phyloP scores from a whole-genome alignment of 2,329 filamentous ascomycete species.

The Penicillium griseofulvum region DNA sequence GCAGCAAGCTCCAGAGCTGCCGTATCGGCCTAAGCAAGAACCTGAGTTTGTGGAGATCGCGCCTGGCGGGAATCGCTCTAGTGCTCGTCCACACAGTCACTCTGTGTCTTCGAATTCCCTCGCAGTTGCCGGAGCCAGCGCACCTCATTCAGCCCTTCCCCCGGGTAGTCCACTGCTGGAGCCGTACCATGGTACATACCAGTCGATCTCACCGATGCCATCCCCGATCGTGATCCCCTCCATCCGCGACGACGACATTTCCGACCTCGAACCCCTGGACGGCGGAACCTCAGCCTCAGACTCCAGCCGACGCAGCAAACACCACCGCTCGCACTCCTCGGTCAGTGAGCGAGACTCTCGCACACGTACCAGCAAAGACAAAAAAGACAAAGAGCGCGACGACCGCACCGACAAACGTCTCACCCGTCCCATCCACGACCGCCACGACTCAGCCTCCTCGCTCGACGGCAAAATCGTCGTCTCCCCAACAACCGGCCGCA shows the following conservation, averaged over 20 bases:
- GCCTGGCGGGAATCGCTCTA: conserved; percentile 27
- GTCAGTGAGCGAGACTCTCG: conserved; percentile 18
- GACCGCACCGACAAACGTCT: conserved; percentile 27
- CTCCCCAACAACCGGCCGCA: conserved; percentile 51
- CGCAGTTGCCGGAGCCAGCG: conserved; percentile 32
- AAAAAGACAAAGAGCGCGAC: conserved; percentile 33
- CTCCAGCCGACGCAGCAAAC: conserved; percentile 26
- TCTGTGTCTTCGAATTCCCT: conserved; percentile 42
- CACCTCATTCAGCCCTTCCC: conserved; percentile 45
- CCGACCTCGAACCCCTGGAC: conserved; percentile 49
- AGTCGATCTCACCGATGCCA: conserved; percentile 92
- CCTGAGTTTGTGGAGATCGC: conserved; percentile 37
- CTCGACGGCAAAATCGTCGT: conserved; percentile 38
- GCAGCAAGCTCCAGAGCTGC: background rate
- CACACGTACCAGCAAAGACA: conserved; percentile 23
- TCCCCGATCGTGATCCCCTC: conserved; percentile 66
- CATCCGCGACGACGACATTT: conserved; percentile 55
- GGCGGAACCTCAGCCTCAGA: conserved; percentile 26
- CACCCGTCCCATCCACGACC: conserved; percentile 26
- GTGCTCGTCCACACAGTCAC: conserved; percentile 31
- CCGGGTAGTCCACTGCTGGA: conserved; percentile 84
- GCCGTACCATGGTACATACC: conserved; percentile 89
- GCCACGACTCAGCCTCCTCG: conserved; percentile 24
- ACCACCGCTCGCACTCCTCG: conserved; percentile 24
- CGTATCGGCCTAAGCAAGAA: conserved; percentile 16